Base-by-base conservation (phyloP, 805 yeast genomes). In the Kurtzmaniella fragi region DNA sequence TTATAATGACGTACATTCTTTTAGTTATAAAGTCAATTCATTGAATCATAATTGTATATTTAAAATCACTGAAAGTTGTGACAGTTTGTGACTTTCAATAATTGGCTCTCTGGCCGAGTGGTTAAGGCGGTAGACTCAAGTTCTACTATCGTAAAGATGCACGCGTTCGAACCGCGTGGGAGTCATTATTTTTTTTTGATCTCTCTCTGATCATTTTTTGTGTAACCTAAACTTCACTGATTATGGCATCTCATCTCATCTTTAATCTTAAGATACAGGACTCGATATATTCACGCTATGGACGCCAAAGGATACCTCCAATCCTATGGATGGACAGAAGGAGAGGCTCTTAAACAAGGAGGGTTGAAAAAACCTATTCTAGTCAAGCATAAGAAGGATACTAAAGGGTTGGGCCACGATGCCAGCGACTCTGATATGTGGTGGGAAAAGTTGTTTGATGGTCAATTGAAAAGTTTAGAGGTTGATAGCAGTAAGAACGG, bases 401-500 rank as follows among this genome's bases (percentile, higher is more conserved):
- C 80, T 42, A 89, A 88, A 55, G 99, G 99, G 8, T 70, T 91
- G 17, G 99, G 99, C 0, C 82, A 84, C 54, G 80, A 77, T 17
- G 73, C 75, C 17, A 82, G 79, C 37, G 93, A 87, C 48, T 76
- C 81, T 12, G 95, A 86, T 47, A 83, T 87, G 34, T 91, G 99
- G 99, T 91, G 99, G 99, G 99, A 91, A 49, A 74, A 86, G 46
- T 70, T 91, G 33, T 93, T 93, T 64, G 97, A 91, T 60, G 96
- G 96, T 1, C 96, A 89, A 48, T 71, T 91, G 46, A 86, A 87
- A 54, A 75, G 78, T 7, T 58, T 93, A 37, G 88, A 85, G 42
- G 86, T 87, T 6, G 58, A 46, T 15, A 44, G 39, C 14, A 42
- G 49, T 2, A 45, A 39, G 4, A 57, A 52, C 12, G 61, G 53